Evolutionary conservation across 257 asterid genomes (phyloP), one percentile per base, ranked within the genome.

Genomic region (Plantago elongata): DNA sequence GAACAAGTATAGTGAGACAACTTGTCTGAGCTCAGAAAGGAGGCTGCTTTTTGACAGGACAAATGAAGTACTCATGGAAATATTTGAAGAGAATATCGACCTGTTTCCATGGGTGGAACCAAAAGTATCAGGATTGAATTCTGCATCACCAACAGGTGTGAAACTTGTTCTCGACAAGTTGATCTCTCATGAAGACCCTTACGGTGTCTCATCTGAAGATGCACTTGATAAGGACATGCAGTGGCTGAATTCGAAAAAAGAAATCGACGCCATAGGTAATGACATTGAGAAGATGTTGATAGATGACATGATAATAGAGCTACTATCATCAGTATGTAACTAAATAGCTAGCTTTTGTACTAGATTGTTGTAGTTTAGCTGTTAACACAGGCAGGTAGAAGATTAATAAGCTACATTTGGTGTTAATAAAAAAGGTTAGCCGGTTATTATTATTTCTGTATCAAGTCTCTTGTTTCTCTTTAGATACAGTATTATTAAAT

Each of bases 31-130:
- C 59, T 68, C 69, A 11, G 97, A 84, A 55, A 77, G 99, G 76
- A 84, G 66, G 82, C 51, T 87, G n/a, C 74, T 89, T 59, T 89
- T 89, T n/a, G 96, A 85, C 73, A 62, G 74, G 54, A 64, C 88
- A 63, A 93, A 89, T 51, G 57, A 72, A 1, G 74, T 79, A 10
- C 59, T 93, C 11, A n/a, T 68, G 67, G 92, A 81, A 67, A 66
- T 77, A 42, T 71, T 78, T 57, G 54, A 69, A 63, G 66, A 75
- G 76, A 67, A 66, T 0, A 56, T 71, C 0, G 83, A 87, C 51
- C 50, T 56, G 10, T 78, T 70, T 67, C 90, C 84, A 7, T 81
- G 87, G 90, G 83, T 84, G 72, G 65, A 54, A 77, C 92, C 87
- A 5, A 68, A 65, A 50, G 7, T 48, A 37, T 71, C 73, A 7